Evolutionary conservation across 495 filamentous ascomycete genomes (phyloP), one percentile per base, ranked within the genome.

Genomic region (Hypoxylon cercidicola): DNA sequence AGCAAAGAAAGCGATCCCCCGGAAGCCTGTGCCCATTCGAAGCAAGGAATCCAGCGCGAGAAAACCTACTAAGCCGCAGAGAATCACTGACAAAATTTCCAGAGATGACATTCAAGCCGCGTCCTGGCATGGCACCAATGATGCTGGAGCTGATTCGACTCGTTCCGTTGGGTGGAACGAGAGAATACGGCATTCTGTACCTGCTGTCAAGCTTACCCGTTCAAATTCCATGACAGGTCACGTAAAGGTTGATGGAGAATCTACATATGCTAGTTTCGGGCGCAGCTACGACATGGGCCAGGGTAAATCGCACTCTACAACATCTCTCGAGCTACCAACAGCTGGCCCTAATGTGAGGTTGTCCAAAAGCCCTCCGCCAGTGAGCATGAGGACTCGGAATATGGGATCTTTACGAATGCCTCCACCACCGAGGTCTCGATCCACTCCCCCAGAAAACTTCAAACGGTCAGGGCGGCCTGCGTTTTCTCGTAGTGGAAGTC

Each of bases 391-490:
- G 18, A 77, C 66, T 28, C 64, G 66, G 40, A 72, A 72, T 45
- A 68, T 71, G 35, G 72, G 73, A 2, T 48, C 54, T 49, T 69
- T 80, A n/a, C 69, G 79, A 21, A 71, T 81, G 4, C 77, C 79
- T 15, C 70, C 73, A 21, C 75, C 78, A 6, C 55, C 76, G 21
- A 77, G 79, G 19, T 56, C 78, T 9, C 74, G 71, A 21, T 79
- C 78, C 16, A 78, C 75, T 8, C 74, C 48, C 35, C 73, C 55
- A 49, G 74, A 58, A 58, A 73, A 20, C 60, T 55, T 55, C 20
- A 37, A 39, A 35, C 55, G 48, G 20, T 13, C 60, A 44, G 62
- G 18, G 0, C 37, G 16, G 12, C 46, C 60, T 28, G 37, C 51
- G 4, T 40, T 71, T 11, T 72, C 69, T 34, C 75, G 66, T 30